These are phyloP conservation scores for Termitomyces sp. DNA, from an alignment of 768 basidiomycete genomes.

Conservation along the genomic window DNA sequence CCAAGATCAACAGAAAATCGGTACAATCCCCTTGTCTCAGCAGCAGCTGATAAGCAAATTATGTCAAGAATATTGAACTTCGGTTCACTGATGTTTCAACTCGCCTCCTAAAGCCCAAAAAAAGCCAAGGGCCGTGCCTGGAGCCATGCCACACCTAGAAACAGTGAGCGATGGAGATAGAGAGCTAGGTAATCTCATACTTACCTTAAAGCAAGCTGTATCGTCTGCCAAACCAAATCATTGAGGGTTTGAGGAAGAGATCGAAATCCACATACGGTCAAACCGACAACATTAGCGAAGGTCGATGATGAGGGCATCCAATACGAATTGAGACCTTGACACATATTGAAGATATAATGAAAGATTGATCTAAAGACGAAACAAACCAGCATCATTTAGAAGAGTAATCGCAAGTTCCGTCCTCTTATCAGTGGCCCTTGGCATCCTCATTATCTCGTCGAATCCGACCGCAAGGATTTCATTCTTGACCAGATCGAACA, in stretches of 20 bases:
- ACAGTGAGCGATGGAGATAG: neutral
- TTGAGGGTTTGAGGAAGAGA: neutral
- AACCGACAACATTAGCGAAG: conserved; percentile 57
- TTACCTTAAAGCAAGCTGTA: conserved; percentile 61
- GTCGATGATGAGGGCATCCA: conserved; percentile 55
- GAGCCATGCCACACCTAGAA: conserved; percentile 57
- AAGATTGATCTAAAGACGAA: neutral
- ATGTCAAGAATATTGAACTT: neutral
- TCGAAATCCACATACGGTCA: conserved; percentile 42
- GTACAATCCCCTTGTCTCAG: conserved; percentile 59
- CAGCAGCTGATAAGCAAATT: conserved; percentile 34
- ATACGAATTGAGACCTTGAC: conserved; percentile 59
- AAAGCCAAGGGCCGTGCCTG: conserved; percentile 65
- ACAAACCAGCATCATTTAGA: conserved; percentile 62
- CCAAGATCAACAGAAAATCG: conserved; percentile 65
- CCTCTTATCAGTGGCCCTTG: conserved; percentile 51
- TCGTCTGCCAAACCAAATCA: conserved; percentile 36
- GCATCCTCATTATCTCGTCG: conserved; percentile 59
- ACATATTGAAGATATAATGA: neutral
- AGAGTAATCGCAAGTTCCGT: conserved; percentile 60
- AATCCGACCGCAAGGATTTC: conserved; percentile 67
- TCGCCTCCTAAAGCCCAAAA: conserved; percentile 66
- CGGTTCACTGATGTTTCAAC: neutral
- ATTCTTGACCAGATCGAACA: conserved; percentile 68
- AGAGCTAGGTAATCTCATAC: conserved; percentile 22